Evolutionary conservation across 306 rosid species (phyloP), one percentile per base, ranked within the genome.

Genomic region (Macrotyloma uniflorum): DNA sequence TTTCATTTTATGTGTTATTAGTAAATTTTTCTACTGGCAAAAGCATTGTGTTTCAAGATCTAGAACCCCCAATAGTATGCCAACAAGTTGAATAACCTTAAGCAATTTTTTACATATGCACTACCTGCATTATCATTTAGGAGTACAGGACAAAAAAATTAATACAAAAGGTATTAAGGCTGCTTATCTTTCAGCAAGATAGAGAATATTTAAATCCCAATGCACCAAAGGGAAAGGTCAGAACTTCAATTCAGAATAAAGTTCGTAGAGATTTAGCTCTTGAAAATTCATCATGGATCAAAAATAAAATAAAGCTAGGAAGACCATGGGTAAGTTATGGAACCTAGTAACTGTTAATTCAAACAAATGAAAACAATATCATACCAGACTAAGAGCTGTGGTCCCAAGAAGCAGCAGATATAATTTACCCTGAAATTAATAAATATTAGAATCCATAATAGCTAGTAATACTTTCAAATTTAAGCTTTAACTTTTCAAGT

Each of bases 361-460:
- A 75, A 55, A 75, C 65, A 75, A 46, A 79, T 49, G 26, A 76
- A 73, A 79, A 76, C n/a, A 28, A 75, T 42, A 59, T 59, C 89
- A 51, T 79, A 93, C 98, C 97, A 95, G 91, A 89, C 97, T 95
- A 53, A 95, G 96, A 73, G 99, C 99, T 24, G 99, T 95, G 58
- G 98, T 91, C 74, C 99, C 97, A 68, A 95, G 97, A 64, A 93
- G 97, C 86, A 95, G 85, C 40, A 95, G 72, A 78, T 95, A 95
- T 66, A 93, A 77, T 84, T 95, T 95, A 20, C 96, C 99, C 99
- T 95, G 94, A 75, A 89, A 85, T 55, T 32, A 70, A 51, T 71
- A 58, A 65, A 49, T 35, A 79, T 82, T 66, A 82, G 71, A 74
- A 72, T 47, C 62, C 69, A 43, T 42, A 40, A 23, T 32, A 36